These are phyloP conservation scores for Euphorbia lathyris DNA, from an alignment of 345 rosid species.

Conservation along the genomic window DNA sequence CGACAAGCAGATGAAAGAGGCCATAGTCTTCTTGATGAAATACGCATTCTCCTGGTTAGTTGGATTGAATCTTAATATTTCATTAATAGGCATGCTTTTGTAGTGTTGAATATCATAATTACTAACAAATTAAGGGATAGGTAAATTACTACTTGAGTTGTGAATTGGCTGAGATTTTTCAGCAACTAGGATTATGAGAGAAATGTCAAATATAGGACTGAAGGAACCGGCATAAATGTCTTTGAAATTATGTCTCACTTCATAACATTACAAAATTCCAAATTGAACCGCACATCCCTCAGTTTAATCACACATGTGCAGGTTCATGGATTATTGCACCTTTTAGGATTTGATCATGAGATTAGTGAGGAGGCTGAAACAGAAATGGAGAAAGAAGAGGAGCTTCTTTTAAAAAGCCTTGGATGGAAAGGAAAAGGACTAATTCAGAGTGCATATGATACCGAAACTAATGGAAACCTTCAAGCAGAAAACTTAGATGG, in stretches of 20 bases:
- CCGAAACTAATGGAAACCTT: constrained; percentile 33
- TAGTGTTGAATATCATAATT: neutral
- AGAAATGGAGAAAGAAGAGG: constrained; percentile 95
- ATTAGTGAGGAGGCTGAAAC: constrained; percentile 84
- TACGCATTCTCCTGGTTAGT: constrained; percentile 88
- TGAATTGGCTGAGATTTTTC: neutral
- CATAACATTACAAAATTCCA: neutral
- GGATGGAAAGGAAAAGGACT: constrained; percentile 97
- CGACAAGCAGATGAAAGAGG: constrained; percentile 92
- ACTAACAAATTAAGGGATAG: neutral
- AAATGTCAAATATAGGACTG: neutral
- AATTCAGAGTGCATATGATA: constrained; percentile 75
- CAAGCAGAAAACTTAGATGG: constrained; percentile 54
- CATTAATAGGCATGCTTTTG: neutral
- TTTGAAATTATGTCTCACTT: neutral
- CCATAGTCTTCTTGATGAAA: constrained; percentile 84
- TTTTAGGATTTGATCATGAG: constrained; percentile 96
- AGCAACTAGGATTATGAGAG: neutral
- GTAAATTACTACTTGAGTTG: neutral
- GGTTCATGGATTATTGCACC: constrained; percentile 94
- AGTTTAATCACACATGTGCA: constrained; percentile 19
- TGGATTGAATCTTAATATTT: constrained; percentile 22
- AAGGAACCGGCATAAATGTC: neutral
- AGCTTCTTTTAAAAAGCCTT: constrained; percentile 63
- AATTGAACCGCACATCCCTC: neutral